Evolutionary conservation across 2,329 filamentous ascomycete species (phyloP).

Genomic region (Neofusicoccum laricinum): DNA sequence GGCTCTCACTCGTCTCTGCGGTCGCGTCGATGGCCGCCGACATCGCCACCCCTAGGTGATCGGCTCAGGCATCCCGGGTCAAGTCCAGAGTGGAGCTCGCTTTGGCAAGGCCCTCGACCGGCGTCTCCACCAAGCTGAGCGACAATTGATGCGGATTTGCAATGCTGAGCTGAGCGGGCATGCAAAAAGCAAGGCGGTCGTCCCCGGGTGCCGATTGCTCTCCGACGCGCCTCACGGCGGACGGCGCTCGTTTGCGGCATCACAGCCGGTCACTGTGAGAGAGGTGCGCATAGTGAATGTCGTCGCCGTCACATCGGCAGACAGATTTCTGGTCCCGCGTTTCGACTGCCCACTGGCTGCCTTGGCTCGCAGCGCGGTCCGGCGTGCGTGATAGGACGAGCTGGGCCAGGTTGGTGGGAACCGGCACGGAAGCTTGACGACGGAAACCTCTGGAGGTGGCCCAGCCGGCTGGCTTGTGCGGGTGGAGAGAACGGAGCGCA

Average conservation of each 20-base stretch:
- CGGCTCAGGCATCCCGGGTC: conserved; percentile 4
- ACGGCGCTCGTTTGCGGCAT: background rate
- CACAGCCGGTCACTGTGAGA: background rate
- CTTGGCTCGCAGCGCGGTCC: background rate
- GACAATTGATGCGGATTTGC: background rate
- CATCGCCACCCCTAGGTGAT: conserved; percentile 3
- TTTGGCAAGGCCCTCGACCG: background rate
- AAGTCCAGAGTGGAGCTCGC: conserved; percentile 6
- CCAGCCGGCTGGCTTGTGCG: background rate
- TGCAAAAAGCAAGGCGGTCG: background rate
- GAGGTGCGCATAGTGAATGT: background rate
- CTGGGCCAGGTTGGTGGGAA: background rate
- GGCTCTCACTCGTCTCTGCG: background rate
- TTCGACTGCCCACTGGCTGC: background rate
- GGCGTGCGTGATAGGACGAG: background rate
- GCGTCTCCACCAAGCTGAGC: background rate
- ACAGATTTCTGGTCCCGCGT: background rate
- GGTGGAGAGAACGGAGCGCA: background rate
- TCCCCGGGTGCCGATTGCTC: background rate
- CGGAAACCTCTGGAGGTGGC: conserved; percentile 1
- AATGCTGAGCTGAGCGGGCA: background rate
- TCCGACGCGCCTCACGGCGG: background rate
- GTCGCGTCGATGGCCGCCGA: background rate
- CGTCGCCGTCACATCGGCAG: background rate
- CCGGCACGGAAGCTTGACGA: background rate